Base-by-base conservation (phyloP, 805 yeast species). In the Zygoascus ofunaensis region DNA sequence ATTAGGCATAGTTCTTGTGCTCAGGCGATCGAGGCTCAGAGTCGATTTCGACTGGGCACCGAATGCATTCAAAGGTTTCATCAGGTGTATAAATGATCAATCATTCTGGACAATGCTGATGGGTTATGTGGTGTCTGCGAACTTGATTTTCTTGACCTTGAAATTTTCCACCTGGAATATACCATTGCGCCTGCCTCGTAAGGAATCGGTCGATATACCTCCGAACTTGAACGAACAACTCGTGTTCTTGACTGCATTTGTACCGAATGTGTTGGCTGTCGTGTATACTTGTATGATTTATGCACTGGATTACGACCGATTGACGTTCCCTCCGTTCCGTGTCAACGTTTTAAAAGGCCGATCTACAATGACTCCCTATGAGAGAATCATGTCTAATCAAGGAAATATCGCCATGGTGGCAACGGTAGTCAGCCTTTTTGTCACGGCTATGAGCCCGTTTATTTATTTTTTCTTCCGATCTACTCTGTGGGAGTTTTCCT, bases 391-490 rank as follows among this genome's bases (percentile, higher is more conserved):
- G 42, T 41, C 41, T 30, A 37, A 39, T 14, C 28, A 37, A 34
- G 20, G 7, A 26, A 42, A 40, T 33, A 34, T 33, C 24, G 23
- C 26, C 19, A 32, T 33, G n/a, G 24, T 36, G 36, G 45, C 41
- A 15, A 32, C 23, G 7, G 43, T 38, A 18, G 36, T 34, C 22
- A 41, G 51, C 3, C 36, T 46, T 4, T 36, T 23, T n/a, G 39
- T 46, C 4, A 28, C 48, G 2, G 21, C 53, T 8, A 26, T 36
- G 22, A 45, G 39, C 46, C 54, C 53, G 5, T 18, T 53, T 19
- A 37, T 49, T 24, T 54, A 54, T 37, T 39, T 32, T 21, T 21
- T 46, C 19, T 24, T 51, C 36, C 44, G 57, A 23, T 12, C 37
- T n/a, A 22, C 20, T 4, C 30, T 50, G 12, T 52, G 56, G 55